These are phyloP conservation scores for Pleurotus pulmonarius DNA, from an alignment of 768 basidiomycete species.

Conservation along the genomic window DNA sequence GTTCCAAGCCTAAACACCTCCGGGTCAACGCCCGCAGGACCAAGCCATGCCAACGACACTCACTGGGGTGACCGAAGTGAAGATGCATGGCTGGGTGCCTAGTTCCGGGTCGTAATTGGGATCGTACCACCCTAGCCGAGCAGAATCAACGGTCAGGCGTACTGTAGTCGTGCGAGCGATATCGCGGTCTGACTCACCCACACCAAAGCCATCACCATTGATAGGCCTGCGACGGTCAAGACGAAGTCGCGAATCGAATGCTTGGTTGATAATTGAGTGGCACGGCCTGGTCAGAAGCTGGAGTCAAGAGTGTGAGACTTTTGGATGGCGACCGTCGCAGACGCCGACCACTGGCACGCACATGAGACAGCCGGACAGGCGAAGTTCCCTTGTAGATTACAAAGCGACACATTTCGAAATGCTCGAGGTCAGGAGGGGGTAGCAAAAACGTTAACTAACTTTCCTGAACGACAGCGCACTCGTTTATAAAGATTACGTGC, in stretches of 20 bases:
- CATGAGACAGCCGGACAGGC: conserved; percentile 89
- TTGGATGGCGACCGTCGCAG: background rate
- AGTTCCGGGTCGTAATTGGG: conserved; percentile 79
- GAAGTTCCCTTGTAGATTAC: conserved; percentile 95
- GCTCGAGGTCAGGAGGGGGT: no score
- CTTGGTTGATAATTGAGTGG: conserved; percentile 97
- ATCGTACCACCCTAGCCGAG: conserved; percentile 84
- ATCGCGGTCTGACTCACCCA: conserved; percentile 50
- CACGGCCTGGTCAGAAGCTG: conserved; percentile 90
- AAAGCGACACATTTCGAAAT: conserved; percentile 70
- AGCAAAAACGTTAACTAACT: no score
- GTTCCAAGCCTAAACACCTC: conserved; percentile 78
- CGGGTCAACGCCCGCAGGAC: background rate
- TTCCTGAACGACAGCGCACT: background rate
- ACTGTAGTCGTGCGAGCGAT: background rate
- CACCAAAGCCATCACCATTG: conserved; percentile 95
- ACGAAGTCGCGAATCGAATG: conserved; percentile 89
- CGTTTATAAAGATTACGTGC: conserved; percentile 10
- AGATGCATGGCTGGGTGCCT: conserved; percentile 88
- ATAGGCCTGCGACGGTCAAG: conserved; percentile 81
- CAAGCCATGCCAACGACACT: conserved; percentile 15
- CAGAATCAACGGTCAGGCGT: background rate
- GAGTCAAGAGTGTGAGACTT: background rate
- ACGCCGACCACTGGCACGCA: conserved; percentile 22
- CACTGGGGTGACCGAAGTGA: conserved; percentile 92